Base-by-base conservation (phyloP, 345 rosid species). In the Melaleuca quinquenervia region DNA sequence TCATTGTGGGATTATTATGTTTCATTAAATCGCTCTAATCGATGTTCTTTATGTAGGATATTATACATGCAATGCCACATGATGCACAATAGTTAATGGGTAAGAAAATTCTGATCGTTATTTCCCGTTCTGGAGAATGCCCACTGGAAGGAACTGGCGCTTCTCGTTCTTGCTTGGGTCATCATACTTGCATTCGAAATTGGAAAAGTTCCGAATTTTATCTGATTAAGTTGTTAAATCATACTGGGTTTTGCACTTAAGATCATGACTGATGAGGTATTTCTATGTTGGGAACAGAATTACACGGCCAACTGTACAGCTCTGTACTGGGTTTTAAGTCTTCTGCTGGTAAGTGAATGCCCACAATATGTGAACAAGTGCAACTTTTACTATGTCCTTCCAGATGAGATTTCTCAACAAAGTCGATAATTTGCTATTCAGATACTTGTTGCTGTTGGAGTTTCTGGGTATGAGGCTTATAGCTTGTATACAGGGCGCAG, bases 11-110 rank as follows among this genome's bases (percentile, higher is more conserved):
- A 70, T 36, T 70, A 70, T 9, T 36, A 70, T 36, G 26, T 36
- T 5, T 21, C 48, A 70, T 26, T 36, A 13, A 70, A 36, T 70
- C 10, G 24, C 80, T 36, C 48, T 36, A 18, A 41, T 70, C 78
- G 52, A 10, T 64, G 82, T 86, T 86, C 89, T 62, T 87, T 89
- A 89, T 89, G 85, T 87, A 97, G 99, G 98, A 97, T 90, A 95
- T 97, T 50, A 94, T 97, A 83, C 98, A 96, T 83, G 87, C 96
- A 26, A 97, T 97, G 99, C 99, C 99, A 89, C 99, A 95, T 84
- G 99, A 97, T 89, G 98, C 99, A 50, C 99, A 97, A 41, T 26
- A 12, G 64, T 52, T 80, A 22, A 52, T 26, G 27, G 27, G 62
- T 84, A 78, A 50, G 26, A 24, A 85, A n/a, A n/a, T n/a, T n/a